These are phyloP conservation scores for Blastobotrys elegans DNA, from an alignment of 1,139 yeast species.

Conservation along the genomic window DNA sequence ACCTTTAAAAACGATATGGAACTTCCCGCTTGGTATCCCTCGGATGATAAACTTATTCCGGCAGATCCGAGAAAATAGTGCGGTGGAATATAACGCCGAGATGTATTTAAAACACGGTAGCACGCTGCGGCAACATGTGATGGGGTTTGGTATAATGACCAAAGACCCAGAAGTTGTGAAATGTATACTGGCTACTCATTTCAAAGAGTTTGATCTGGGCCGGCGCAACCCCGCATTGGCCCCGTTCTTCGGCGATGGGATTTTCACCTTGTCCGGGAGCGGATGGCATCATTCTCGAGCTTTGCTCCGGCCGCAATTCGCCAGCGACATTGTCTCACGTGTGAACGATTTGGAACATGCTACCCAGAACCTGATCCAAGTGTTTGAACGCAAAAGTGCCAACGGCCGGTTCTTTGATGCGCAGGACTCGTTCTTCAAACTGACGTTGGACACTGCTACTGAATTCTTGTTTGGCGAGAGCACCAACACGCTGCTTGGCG, in stretches of 20 bases:
- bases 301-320: constrained; percentile 55
- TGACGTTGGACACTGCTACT: constrained; percentile 55
- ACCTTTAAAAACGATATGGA: neutral
- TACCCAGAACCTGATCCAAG: constrained; percentile 25
- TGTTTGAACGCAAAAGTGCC: constrained; percentile 5
- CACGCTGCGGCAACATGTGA: constrained; percentile 3
- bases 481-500: constrained; percentile 37
- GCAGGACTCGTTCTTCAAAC: constrained; percentile 45
- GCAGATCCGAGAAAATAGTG: neutral
- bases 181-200: constrained; percentile 36
- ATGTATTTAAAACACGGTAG: neutral
- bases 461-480: constrained; percentile 57
- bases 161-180: constrained; percentile 38
- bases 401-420: constrained; percentile 38
- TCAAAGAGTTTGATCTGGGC: constrained; percentile 52
- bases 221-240: constrained; percentile 39
- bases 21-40: constrained; percentile 2
- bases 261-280: constrained; percentile 50
- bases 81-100: too few relatives aligned
- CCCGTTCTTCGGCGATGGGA: constrained; percentile 52
- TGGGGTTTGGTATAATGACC: neutral
- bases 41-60: neutral
- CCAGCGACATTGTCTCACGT: constrained; percentile 45
- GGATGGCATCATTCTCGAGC: constrained; percentile 58
- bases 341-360: constrained; percentile 27